phyloP scores from a whole-genome alignment of 331 rosid genomes.

The Malus hybrid region DNA sequence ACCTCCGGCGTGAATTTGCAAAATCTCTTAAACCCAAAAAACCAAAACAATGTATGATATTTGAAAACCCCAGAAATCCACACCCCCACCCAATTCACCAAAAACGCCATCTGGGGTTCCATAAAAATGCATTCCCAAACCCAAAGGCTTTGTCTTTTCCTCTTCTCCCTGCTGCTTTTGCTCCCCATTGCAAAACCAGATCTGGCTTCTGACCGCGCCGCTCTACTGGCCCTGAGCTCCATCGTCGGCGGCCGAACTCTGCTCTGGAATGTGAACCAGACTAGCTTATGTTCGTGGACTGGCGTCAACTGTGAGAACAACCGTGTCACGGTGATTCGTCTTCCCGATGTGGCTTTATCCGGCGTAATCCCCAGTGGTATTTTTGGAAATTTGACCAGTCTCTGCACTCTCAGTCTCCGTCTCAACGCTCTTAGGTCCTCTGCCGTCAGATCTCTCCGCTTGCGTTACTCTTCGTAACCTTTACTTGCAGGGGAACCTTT shows the following conservation, averaged over 20 bases:
- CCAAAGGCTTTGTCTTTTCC: conserved; percentile 1
- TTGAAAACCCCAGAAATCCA: conserved; percentile 1
- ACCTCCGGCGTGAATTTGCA: too few species aligned
- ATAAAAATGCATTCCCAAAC: conserved; percentile 4
- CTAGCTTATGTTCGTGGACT: conserved; percentile 54
- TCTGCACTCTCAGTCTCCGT: conserved; percentile 77
- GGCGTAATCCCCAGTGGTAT: conserved; percentile 60
- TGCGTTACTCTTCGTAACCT: conserved; percentile 65
- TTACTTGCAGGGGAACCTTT: conserved; percentile 60
- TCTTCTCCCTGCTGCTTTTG: background rate
- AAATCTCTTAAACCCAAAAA: background rate
- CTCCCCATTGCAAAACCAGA: conserved; percentile 41
- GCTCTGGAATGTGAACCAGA: conserved; percentile 50
- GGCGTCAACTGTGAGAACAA: conserved; percentile 56
- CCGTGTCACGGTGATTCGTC: conserved; percentile 54
- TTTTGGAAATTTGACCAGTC: conserved; percentile 44
- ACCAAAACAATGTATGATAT: conserved; percentile 8
- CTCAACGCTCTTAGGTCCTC: conserved; percentile 63
- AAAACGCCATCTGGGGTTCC: background rate
- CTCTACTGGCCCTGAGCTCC: conserved; percentile 56
- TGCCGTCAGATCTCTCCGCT: conserved; percentile 67
- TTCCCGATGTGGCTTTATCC: conserved; percentile 70
- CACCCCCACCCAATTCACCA: background rate
- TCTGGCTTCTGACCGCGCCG: conserved; percentile 60
- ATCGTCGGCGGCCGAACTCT: conserved; percentile 74